Evolutionary conservation across 1,139 yeast species (phyloP), one percentile per base, ranked within the genome.

Genomic region (Saccharomyces hybrid): DNA sequence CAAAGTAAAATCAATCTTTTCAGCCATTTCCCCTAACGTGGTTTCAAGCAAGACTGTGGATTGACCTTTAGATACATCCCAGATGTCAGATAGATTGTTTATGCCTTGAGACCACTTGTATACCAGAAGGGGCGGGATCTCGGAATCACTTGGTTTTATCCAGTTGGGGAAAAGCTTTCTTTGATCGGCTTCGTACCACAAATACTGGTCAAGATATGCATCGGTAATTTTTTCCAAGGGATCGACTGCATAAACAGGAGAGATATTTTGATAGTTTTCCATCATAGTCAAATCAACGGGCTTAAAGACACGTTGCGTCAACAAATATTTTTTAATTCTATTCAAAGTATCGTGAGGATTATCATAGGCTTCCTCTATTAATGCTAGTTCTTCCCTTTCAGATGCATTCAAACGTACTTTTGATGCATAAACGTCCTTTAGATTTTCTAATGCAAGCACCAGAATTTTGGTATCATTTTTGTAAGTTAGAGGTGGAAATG

Each of bases 61-160:
- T 65, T 88, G 86, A 1, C 96, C 96, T 42, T 81, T 75, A 0
- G 78, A 70, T 1, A 84, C 80, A 52, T 84, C 82, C 99, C 99
- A 93, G 1, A 91, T 86, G 48, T 82, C 76, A 7, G 80, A 73
- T 52, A 90, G 71, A 62, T 90, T 89, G 67, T 90, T 93, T 55
- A 93, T 78, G n/a, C 96, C 96, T 65, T 88, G 96, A 63, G 91
- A 84, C 96, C 97, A 93, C 67, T 91, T 93, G 72, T 93, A 91
- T 0, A 88, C 96, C 58, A 91, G 74, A 47, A 91, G 71, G 0
- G 97, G 99, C 0, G 98, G 95, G 26, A 93, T 87, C 67, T 95
- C 99, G 31, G 89, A 82, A 65, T 93, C 99, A 61, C 88, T 84
- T 4, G 99, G 99, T 67, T 95, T 93, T 49, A 93, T 78, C 99